Percentiles rank a stretch among this genome's conserved stretches.
Conservation (phyloP, 2,329 filamentous ascomycete genomes). For the Scedosporium apiospermum region DNA sequence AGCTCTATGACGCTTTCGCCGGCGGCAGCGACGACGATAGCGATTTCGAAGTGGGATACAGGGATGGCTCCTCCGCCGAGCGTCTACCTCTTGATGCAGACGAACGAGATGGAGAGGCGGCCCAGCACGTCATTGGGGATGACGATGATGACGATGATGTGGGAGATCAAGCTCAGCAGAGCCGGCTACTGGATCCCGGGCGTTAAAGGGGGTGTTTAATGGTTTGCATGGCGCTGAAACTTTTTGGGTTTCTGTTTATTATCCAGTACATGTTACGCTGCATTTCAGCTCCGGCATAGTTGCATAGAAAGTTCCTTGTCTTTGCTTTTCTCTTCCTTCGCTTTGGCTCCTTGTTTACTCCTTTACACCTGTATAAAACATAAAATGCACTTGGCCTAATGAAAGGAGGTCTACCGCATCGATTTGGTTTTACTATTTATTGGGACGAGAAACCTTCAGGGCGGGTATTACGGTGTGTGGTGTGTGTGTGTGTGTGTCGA, state of each 20-base stretch:
- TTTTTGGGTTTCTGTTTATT: too few relatives aligned
- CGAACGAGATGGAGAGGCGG: conserved; percentile 7
- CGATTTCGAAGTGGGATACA: conserved; percentile 31
- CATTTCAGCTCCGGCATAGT: too few relatives aligned
- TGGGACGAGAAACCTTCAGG: too few relatives aligned
- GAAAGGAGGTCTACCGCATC: too few relatives aligned
- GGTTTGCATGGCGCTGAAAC: too few relatives aligned
- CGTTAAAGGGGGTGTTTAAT: conserved; percentile 2
- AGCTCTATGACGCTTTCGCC: conserved; percentile 96
- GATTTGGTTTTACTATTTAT: too few relatives aligned
- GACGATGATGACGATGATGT: conserved; percentile 6
- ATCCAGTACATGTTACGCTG: too few relatives aligned
- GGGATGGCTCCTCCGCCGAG: conserved; percentile 25
- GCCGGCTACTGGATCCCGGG: conserved; percentile 5
- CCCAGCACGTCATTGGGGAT: conserved; percentile 14
- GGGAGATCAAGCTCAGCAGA: neutral
- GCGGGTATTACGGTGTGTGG: too few relatives aligned
- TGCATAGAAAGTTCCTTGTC: neutral
- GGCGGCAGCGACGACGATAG: conserved; percentile 72
- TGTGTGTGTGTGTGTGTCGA: too few relatives aligned
- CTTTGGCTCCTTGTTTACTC: neutral
- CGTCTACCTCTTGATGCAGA: conserved; percentile 13
- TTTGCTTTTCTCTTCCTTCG: neutral
- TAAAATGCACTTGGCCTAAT: too few relatives aligned
- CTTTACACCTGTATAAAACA: too few relatives aligned